Evolutionary conservation across 352 stramenopile species (phyloP), one percentile per base, ranked within the genome.

Genomic region (Blastocystis sp.): DNA sequence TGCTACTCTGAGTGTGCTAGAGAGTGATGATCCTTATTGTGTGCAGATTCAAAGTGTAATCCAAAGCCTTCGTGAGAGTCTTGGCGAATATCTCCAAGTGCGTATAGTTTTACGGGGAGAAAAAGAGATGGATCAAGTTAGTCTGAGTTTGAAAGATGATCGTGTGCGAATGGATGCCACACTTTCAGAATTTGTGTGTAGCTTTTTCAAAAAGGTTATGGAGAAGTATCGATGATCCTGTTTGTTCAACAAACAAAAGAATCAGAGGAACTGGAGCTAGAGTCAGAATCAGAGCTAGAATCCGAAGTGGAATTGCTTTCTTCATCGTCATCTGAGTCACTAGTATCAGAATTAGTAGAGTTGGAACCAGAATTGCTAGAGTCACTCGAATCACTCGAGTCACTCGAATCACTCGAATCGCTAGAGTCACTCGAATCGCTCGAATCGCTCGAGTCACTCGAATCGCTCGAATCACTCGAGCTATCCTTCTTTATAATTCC

Each of bases 101-200:
- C 70, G 70, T 20, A 41, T 80, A 13, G 39, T 43, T 6, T n/a
- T 80, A 11, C 39, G 70, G 0, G 70, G 70, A 20, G 70, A 80
- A 26, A 61, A 34, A 53, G 70, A 80, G 37, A 80, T 80, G 70
- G 64, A n/a, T 23, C 3, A 54, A n/a, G 13, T 80, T 41, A 62
- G 70, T 34, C 41, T 61, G 26, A 15, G 43, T 62, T 41, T 80
- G 26, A 29, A 43, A 26, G 70, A 80, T n/a, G 70, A 80, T 64
- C 70, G 70, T 20, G 50, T 80, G 13, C 45, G 50, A 43, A 13
- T 63, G 39, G 70, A 80, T 41, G 39, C 37, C 50, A 63, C 45
- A 41, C 43, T 80, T 8, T 80, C 70, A 15, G 70, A 80, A 53
- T 80, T 80, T 64, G 70, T 80, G 23, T 80, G 70, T 63, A 53